phyloP scores from a whole-genome alignment of 495 filamentous ascomycete genomes.

The Aspergillus sclerotiicarbonarius region DNA sequence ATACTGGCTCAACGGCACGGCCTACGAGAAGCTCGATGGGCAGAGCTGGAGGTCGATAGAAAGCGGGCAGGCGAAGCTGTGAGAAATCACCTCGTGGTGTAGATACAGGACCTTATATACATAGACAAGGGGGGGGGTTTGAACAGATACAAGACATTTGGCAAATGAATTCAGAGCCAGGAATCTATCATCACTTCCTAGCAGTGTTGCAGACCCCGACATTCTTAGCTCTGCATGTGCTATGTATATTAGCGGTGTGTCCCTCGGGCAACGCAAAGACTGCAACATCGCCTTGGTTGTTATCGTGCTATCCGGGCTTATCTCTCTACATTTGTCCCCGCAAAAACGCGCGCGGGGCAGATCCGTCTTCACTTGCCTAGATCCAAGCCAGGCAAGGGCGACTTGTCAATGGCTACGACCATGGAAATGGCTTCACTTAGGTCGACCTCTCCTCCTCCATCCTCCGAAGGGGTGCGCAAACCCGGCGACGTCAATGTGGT shows the following conservation, averaged over 20 bases:
- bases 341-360: background rate
- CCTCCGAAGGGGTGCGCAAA: background rate
- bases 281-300: no score
- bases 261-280: no score
- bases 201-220: background rate
- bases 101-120: background rate
- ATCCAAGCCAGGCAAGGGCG: background rate
- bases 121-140: no score
- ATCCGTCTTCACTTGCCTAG: background rate
- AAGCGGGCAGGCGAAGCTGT: constrained; percentile 46
- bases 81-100: constrained; percentile 4
- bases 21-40: constrained; percentile 40
- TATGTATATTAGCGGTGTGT: background rate
- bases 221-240: background rate
- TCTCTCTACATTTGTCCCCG: background rate
- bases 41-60: constrained; percentile 45
- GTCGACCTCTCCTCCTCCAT: background rate
- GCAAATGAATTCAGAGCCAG: background rate
- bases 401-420: background rate
- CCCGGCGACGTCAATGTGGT: background rate
- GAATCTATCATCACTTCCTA: background rate
- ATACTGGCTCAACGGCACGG: constrained; percentile 47
- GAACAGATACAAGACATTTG: background rate
- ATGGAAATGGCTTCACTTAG: background rate
- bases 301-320: background rate